Evolutionary conservation across 176 grass and related monocot genomes (phyloP), one percentile per base, ranked within the genome.

Genomic region (Oryza glumipatula): DNA sequence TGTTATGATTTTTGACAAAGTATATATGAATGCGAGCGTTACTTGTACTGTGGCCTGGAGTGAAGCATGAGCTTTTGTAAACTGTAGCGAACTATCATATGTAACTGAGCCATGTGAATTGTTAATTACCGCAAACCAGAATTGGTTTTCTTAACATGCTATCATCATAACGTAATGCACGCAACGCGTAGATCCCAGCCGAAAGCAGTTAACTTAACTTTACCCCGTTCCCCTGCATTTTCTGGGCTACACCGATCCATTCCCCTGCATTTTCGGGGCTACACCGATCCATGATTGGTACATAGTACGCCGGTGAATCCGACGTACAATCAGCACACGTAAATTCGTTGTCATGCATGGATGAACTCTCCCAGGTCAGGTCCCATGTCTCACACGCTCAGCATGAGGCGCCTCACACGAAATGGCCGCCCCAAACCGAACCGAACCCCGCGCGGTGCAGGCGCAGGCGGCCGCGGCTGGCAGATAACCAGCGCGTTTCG

Each of bases 401-500:
- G 94, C 91, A 83, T 96, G 91, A 67, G 47, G 16, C 61, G 74
- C 44, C 73, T 96, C 94, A 92, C 94, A 91, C 91, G 76, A 97
- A 94, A 82, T 21, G 52, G 83, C 71, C 86, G 84, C 83, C 83
- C 74, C 72, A 80, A 90, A 93, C 89, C 28, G 84, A 90, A 93
- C 89, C 26, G 84, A 82, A 21, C 79, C 73, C 36, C 58, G 4
- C 73, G 79, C 88, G 84, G 84, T 16, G 83, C 83, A 38, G 1
- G 73, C 21, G 83, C 83, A 38, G 0, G 73, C 21, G 74, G 68
- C 30, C 28, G 30, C 22, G 30, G 22, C 12, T 21, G 84, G 80
- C 80, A 87, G 89, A 83, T 87, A 70, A 67, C 68, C 48, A 69
- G 84, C 89, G 80, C 9, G 56, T 23, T 30, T 84, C 49, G 49